These are phyloP conservation scores for Pythium grandisporangium DNA, from an alignment of 352 stramenopile species.

Conservation along the genomic window DNA sequence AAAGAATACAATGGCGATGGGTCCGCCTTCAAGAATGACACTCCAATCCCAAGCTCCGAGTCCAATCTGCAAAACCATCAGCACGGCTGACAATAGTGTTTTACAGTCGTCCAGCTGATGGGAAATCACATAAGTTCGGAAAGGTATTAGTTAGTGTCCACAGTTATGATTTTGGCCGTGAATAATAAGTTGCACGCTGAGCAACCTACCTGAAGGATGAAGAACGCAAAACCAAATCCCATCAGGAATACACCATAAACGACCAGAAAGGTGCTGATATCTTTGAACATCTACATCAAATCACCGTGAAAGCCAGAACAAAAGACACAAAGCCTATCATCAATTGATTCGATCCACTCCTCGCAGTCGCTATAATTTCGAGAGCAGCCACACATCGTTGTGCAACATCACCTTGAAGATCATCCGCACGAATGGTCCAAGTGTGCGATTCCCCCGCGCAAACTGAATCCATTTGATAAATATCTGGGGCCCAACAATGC, in stretches of 20 bases:
- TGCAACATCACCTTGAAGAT: conserved; percentile 83
- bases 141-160: not conserved
- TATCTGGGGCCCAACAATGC: conserved; percentile 65
- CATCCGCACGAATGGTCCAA: conserved; percentile 79
- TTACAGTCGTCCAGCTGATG: conserved; percentile 70
- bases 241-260: conserved; percentile 67
- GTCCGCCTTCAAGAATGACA: conserved; percentile 53
- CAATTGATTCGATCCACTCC: no score
- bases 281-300: conserved; percentile 59
- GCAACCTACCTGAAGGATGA: conserved; percentile 59
- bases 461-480: conserved; percentile 82
- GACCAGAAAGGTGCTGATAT: conserved; percentile 66
- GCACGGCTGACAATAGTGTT: conserved; percentile 46
- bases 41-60: conserved; percentile 73
- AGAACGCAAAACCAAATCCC: conserved; percentile 74
- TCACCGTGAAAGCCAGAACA: not conserved
- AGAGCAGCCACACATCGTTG: no score
- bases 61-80: conserved; percentile 62
- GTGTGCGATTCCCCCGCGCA: conserved; percentile 44
- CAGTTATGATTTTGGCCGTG: not conserved
- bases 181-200: not conserved
- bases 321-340: not conserved
- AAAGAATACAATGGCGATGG: conserved; percentile 65
- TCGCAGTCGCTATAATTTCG: no score
- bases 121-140: no score